A percentile compares a stretch with the other conserved stretches of the same genome.
Evolutionary conservation across 1,139 yeast species (phyloP).

Genomic region (Yamadazyma kanchanaburiensis): DNA sequence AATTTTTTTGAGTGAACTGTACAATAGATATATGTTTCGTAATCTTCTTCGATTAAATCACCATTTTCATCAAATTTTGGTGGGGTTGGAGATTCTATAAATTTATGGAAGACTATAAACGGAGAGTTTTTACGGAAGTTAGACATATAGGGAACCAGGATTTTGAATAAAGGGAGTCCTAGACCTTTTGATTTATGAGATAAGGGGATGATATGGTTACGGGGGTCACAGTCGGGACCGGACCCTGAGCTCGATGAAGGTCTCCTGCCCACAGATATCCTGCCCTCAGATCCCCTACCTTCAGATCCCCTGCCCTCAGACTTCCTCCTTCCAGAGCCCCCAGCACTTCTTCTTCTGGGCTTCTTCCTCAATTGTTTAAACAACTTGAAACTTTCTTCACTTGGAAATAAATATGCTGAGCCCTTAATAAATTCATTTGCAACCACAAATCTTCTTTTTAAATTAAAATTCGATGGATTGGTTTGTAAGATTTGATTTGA

Average conservation of each 20-base stretch:
- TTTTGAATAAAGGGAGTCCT: constrained; percentile 38
- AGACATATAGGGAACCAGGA: constrained; percentile 35
- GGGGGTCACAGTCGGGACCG: constrained; percentile 19
- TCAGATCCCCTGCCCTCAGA: too few species aligned
- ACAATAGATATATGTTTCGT: constrained; percentile 35
- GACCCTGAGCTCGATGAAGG: constrained; percentile 1
- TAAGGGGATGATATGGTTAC: constrained; percentile 34
- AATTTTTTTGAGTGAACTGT: constrained; percentile 28
- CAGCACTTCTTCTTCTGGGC: constrained; percentile 18
- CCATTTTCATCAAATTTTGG: constrained; percentile 16
- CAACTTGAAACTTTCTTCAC: constrained; percentile 24
- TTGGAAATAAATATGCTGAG: constrained; percentile 28
- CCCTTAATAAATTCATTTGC: constrained; percentile 34
- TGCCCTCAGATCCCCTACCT: too few species aligned
- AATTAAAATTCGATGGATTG: constrained; percentile 18
- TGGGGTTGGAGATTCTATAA: constrained; percentile 27
- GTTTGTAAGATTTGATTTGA: constrained; percentile 13
- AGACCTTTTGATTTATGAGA: constrained; percentile 28
- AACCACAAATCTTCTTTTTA: constrained; percentile 28
- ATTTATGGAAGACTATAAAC: constrained; percentile 29
- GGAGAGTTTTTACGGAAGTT: constrained; percentile 37
- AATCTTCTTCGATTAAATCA: constrained; percentile 15
- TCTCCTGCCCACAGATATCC: constrained; percentile 13
- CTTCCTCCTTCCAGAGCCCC: too few species aligned
- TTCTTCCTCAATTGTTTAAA: constrained; percentile 30